Evolutionary conservation across 768 basidiomycete species (phyloP).

Genomic region (Termitomyces sp.): DNA sequence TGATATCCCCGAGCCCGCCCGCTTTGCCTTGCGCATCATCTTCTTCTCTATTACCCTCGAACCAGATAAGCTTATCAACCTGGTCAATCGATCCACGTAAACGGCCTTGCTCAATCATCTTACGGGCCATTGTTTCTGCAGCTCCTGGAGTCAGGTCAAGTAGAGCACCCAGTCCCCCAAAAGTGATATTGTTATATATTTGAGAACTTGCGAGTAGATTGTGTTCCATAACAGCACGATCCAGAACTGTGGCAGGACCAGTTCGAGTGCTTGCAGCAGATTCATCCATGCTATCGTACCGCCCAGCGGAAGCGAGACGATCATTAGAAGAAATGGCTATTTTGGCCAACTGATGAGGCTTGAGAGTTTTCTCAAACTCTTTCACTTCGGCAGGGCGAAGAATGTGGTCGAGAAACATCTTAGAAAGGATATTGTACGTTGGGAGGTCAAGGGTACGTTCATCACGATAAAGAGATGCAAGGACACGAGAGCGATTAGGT

Average conservation of each 20-base stretch:
- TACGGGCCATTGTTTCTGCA: slow-evolving; percentile 95
- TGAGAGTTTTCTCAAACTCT: slow-evolving; percentile 82
- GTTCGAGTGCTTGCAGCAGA: slow-evolving; percentile 69
- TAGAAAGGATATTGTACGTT: slow-evolving; percentile 86
- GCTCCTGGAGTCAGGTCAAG: slow-evolving; percentile 88
- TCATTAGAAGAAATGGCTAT: slow-evolving; percentile 83
- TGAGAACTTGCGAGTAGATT: slow-evolving; percentile 95
- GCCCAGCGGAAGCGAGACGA: slow-evolving; percentile 62
- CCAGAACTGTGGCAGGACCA: slow-evolving; percentile 92
- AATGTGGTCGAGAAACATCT: slow-evolving; percentile 99
- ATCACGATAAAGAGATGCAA: slow-evolving; percentile 91
- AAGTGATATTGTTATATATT: slow-evolving; percentile 97
- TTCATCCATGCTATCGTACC: slow-evolving; percentile 52
- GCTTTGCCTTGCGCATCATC: slow-evolving; percentile 93
- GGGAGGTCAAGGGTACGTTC: slow-evolving; percentile 80
- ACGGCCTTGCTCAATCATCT: slow-evolving; percentile 98
- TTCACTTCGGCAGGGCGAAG: slow-evolving; percentile 85
- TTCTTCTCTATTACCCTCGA: slow-evolving; percentile 82
- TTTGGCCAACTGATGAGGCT: slow-evolving; percentile 92
- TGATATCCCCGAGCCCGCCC: slow-evolving; percentile 86
- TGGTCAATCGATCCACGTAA: slow-evolving; percentile 93
- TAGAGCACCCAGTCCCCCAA: slow-evolving; percentile 85
- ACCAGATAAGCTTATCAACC: slow-evolving; percentile 91
- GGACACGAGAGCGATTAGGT: slow-evolving; percentile 88
- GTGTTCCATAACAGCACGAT: slow-evolving; percentile 98